Evolutionary conservation across 2,329 filamentous ascomycete species (phyloP).

Genomic region (Trichoderma sp.): DNA sequence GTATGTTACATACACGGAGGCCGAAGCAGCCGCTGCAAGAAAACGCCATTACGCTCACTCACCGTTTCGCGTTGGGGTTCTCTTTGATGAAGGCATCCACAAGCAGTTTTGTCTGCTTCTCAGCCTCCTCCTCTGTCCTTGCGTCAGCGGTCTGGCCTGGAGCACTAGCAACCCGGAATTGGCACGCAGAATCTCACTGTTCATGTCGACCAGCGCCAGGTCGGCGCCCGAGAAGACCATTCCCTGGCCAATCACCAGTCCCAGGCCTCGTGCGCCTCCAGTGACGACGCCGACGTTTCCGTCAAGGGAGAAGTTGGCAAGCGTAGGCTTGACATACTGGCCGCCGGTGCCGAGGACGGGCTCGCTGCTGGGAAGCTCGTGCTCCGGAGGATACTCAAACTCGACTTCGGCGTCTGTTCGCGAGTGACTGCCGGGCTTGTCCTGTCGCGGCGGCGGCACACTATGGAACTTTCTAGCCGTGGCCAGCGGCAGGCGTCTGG

Average conservation of each 20-base stretch:
- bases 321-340: slow-evolving; percentile 79
- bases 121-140: slow-evolving; percentile 75
- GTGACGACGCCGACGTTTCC: slow-evolving; percentile 83
- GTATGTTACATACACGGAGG: not conserved
- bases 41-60: slow-evolving; percentile 34
- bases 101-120: slow-evolving; percentile 72
- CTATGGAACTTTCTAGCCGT: slow-evolving; percentile 40
- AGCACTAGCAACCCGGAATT: not conserved
- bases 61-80: slow-evolving; percentile 74
- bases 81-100: slow-evolving; percentile 76
- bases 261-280: slow-evolving; percentile 84
- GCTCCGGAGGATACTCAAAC: slow-evolving; percentile 76
- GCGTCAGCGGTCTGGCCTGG: not conserved
- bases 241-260: slow-evolving; percentile 90
- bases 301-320: slow-evolving; percentile 84
- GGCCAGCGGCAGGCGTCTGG: slow-evolving; percentile 29
- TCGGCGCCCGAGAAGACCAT: slow-evolving; percentile 86
- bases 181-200: slow-evolving; percentile 60
- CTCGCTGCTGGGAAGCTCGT: slow-evolving; percentile 69
- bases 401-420: slow-evolving; percentile 78
- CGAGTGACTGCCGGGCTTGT: slow-evolving; percentile 66
- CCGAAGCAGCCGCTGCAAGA: too few relatives aligned
- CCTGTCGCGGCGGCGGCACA: slow-evolving; percentile 40
- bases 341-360: slow-evolving; percentile 77
- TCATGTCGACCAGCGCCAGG: slow-evolving; percentile 90